These are phyloP conservation scores for Hordeum marinum DNA, from an alignment of 176 grass and related monocot genomes.

Conservation along the genomic window DNA sequence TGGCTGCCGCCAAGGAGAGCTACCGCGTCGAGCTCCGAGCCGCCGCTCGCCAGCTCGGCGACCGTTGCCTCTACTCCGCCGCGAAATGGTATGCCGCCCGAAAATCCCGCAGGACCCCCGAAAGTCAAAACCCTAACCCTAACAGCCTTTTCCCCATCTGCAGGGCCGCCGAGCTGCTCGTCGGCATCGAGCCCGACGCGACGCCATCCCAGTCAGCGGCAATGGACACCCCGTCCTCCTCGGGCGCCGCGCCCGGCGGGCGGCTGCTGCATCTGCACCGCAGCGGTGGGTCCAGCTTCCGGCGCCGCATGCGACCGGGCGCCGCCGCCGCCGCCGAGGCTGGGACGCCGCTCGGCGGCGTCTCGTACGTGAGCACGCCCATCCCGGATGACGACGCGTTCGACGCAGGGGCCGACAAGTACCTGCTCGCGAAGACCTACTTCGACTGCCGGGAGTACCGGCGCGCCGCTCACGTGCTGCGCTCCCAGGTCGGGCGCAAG, in stretches of 20 bases:
- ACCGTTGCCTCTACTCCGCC: constrained; percentile 85
- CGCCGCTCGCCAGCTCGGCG: constrained; percentile 68
- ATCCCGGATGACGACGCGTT: constrained; percentile 75
- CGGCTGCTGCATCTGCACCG: constrained; percentile 57
- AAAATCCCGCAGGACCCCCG: not conserved
- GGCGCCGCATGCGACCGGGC: constrained; percentile 53
- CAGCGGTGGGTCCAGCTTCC: constrained; percentile 64
- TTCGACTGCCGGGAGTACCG: constrained; percentile 97
- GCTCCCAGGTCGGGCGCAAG: constrained; percentile 58
- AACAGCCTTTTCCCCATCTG: not conserved
- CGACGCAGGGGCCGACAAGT: constrained; percentile 59
- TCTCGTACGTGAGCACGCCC: constrained; percentile 92
- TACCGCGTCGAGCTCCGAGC: constrained; percentile 85
- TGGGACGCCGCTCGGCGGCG: constrained; percentile 63
- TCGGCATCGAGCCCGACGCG: constrained; percentile 69
- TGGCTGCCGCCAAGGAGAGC: constrained; percentile 64
- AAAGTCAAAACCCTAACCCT: constrained; percentile 35
- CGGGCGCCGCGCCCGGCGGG: constrained; percentile 26
- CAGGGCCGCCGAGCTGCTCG: constrained; percentile 87
- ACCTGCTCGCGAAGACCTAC: constrained; percentile 96
- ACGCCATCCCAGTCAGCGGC: not conserved
- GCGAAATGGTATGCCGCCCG: constrained; percentile 73
- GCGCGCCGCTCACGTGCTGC: constrained; percentile 67
- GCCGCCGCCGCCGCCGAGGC: constrained; percentile 23
- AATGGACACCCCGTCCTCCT: constrained; percentile 50